These are phyloP conservation scores for Brassica rapa DNA, from an alignment of 345 rosid genomes.

Conservation along the genomic window DNA sequence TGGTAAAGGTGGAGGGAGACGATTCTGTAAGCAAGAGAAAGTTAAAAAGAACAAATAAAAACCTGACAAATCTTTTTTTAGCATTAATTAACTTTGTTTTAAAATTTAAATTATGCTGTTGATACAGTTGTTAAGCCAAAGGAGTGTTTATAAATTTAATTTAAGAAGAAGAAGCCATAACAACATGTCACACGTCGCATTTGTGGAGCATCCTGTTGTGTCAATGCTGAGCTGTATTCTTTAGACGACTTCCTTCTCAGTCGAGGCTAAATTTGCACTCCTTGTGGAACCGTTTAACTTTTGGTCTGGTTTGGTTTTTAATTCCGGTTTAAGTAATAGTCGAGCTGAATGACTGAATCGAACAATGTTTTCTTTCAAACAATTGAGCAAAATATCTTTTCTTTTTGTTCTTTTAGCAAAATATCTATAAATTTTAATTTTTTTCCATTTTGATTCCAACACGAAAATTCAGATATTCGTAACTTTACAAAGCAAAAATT, in stretches of 20 bases:
- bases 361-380: no score
- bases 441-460: no score
- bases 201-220: neutral
- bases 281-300: neutral
- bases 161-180: neutral
- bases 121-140: neutral
- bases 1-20: neutral
- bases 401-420: no score
- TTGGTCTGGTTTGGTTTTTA: no score
- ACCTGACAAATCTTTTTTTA: neutral
- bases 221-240: neutral
- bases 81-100: neutral
- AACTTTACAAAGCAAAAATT: no score
- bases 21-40: neutral
- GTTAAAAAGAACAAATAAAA: neutral
- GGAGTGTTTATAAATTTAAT: neutral
- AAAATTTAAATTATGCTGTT: neutral
- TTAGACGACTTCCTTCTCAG: neutral
- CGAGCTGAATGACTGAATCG: no score
- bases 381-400: no score
- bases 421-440: no score
- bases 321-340: neutral
- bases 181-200: neutral
- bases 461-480: no score
- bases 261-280: neutral